Base-by-base conservation (phyloP, 2,329 filamentous ascomycete genomes). In the Fusarium paranaense region DNA sequence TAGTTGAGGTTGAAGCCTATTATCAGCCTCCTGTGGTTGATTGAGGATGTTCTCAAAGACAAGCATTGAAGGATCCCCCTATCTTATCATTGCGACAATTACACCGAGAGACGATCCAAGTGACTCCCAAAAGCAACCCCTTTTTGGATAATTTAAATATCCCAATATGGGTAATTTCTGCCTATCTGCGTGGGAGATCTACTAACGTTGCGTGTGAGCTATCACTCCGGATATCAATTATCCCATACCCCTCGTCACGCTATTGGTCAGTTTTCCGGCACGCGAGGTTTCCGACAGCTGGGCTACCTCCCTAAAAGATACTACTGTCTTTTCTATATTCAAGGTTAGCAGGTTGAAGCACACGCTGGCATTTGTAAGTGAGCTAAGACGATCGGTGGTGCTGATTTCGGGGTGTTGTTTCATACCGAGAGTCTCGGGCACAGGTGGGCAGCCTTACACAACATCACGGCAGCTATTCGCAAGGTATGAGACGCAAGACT, bases 191-290 rank as follows among this genome's bases (percentile, higher is more conserved):
- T 27, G 47, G 25, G 47, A 13, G 47, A 52, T 20, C 27, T 30
- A 20, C 47, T 7, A 22, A 42, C 20, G 10, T 42, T 7, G 13
- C 1, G 6, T 30, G 25, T 32, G 47, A 52, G 47, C 47, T 52
- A 52, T 52, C 47, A 52, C 47, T 27, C 27, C 47, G 47, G 27
- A 13, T 52, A 30, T 52, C 27, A 52, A 30, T 32, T 30, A n/a
- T 52, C 25, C 27, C 27, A n/a, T 8, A 18, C 18, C 18, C 27
- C 47, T 14, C 47, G 47, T 20, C 25, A 30, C 30, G 47, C 50
- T 57, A 64, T 57, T 64, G 61, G 61, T 13, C 50, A 14, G 37
- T 14, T 64, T 64, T 20, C 47, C 61, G 47, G 42, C 54, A 64
- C 35, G 13, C 62, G 52, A 65, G 2, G 4, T 40, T 62, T 11